phyloP scores from a whole-genome alignment of 306 rosid genomes.

The Medicago arabica region DNA sequence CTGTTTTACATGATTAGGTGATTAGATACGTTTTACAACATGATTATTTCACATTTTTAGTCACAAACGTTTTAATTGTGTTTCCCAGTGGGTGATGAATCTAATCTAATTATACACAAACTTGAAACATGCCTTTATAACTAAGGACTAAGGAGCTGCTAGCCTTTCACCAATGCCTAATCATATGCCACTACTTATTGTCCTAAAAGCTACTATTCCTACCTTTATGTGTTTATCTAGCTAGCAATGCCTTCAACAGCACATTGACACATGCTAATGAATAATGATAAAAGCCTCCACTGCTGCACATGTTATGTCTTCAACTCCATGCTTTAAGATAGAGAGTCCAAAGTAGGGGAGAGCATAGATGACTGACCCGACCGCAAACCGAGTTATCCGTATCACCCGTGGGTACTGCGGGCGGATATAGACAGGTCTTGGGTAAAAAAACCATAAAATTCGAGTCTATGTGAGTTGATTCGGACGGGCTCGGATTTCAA shows the following conservation, averaged over 20 bases:
- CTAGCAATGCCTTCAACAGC: slow-evolving; percentile 32
- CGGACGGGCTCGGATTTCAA: no score
- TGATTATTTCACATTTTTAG: background rate
- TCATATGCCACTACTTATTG: slow-evolving; percentile 40
- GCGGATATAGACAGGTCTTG: no score
- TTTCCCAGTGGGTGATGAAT: background rate
- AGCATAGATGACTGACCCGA: no score
- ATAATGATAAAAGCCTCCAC: slow-evolving; percentile 41
- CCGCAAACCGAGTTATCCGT: no score
- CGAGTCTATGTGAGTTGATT: no score
- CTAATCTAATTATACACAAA: background rate
- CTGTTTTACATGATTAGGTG: background rate
- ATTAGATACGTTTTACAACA: background rate
- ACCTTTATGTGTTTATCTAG: slow-evolving; percentile 36
- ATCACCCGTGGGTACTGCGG: no score
- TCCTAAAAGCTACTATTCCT: slow-evolving; percentile 28
- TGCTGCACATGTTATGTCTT: slow-evolving; percentile 49
- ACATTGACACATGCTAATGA: slow-evolving; percentile 45
- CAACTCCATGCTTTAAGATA: slow-evolving; percentile 37
- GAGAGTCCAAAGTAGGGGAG: no score
- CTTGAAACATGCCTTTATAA: background rate
- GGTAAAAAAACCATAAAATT: no score
- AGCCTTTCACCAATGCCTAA: slow-evolving; percentile 9
- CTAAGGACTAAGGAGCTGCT: slow-evolving; percentile 12
- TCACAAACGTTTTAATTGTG: background rate